Percentiles rank a stretch among this genome's conserved stretches.
Conservation (phyloP, 257 asterid genomes). For the Solanum pimpinellifolium region DNA sequence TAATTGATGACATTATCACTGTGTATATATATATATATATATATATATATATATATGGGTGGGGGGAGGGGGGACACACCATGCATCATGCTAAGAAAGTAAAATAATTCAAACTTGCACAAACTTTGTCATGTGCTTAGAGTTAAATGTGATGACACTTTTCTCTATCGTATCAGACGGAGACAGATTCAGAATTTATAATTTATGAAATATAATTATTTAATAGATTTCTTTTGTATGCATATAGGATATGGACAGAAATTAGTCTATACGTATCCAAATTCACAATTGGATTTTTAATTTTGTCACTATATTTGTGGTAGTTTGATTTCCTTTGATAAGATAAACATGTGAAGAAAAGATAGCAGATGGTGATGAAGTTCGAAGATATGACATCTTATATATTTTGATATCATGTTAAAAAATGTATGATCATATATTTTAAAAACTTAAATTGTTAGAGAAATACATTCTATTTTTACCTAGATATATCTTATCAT, state of each 20-base stretch:
- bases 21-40: not conserved
- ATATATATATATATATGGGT: accelerated
- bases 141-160: not conserved
- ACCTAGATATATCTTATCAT: not conserved
- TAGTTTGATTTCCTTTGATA: not conserved
- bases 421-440: not conserved
- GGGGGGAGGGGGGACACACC: not conserved
- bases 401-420: not conserved
- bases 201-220: too few relatives aligned
- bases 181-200: too few relatives aligned
- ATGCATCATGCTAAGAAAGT: not conserved
- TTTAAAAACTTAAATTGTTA: not conserved
- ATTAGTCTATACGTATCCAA: too few relatives aligned
- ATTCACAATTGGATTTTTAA: too few relatives aligned
- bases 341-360: not conserved
- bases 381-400: not conserved
- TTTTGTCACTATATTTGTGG: accelerated
- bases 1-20: not conserved
- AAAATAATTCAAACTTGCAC: not conserved
- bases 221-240: not conserved
- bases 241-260: not conserved
- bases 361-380: not conserved
- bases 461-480: not conserved
- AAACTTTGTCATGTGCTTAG: not conserved
- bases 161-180: too few relatives aligned